Base-by-base conservation (phyloP, 164 flowering plant species). In the Brasenia schreberi region DNA sequence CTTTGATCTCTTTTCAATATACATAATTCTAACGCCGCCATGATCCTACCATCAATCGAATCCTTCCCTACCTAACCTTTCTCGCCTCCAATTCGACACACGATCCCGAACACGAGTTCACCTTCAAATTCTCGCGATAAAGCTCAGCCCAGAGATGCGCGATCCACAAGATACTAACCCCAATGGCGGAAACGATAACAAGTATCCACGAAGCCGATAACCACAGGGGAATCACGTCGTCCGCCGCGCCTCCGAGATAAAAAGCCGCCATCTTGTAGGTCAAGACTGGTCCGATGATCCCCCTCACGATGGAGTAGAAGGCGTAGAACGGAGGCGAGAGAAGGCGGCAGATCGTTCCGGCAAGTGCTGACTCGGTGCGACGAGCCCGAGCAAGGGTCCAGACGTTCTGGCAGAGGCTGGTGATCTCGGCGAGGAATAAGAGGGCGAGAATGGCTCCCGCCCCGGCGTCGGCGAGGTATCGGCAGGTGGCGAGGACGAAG, bases 401-500 rank as follows among this genome's bases (percentile, higher is more conserved):
- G 1, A 75, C 74, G 74, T 93, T 93, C 84, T 92, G 98, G 75
- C 89, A 88, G 19, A 67, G 33, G 71, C 97, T 92, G 64, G 97
- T 90, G 33, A 87, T 78, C 76, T 90, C 98, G 0, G 98, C 98
- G 18, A 92, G 79, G 39, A 81, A 64, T 4, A 90, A 75, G 5
- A 92, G 85, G 16, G 71, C 74, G 7, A 90, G 83, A 4, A 93
- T 69, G 0, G 88, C 89, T 63, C 56, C 80, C 0, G 94, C 90
- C 42, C 98, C 94, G 71, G 79, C 85, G 39, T 5, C 60, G 11
- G 81, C 95, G 16, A 84, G 45, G 80, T 80, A 84, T 3, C 95
- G 84, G 75, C 98, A 91, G 5, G 96, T 94, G 23, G 75, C 18
- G 76, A 87, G 80, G 63, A 91, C 97, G 80, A 89, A 93, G 39